phyloP scores from a whole-genome alignment of 768 basidiomycete species.

The Amanita pallidorosea region DNA sequence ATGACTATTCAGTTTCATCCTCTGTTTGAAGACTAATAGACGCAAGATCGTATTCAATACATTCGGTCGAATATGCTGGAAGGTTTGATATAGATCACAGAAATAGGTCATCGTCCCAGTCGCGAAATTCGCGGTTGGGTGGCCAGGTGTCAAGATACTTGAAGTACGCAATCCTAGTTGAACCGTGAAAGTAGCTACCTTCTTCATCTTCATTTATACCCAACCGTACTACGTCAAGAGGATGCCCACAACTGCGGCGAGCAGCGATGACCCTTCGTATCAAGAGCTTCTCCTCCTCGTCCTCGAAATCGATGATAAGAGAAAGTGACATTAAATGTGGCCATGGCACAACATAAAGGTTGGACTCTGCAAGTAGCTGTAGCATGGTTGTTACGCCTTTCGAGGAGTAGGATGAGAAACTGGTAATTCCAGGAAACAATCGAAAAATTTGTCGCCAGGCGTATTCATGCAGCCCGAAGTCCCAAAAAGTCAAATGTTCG shows the following conservation, averaged over 20 bases:
- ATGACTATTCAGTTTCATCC: conserved; percentile 31
- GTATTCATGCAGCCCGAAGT: conserved; percentile 23
- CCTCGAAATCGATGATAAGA: conserved; percentile 16
- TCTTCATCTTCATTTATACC: conserved; percentile 14
- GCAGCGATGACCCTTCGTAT: conserved; percentile 15
- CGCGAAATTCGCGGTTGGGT: conserved; percentile 12
- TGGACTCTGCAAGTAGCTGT: conserved; percentile 14
- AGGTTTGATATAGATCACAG: conserved; percentile 5
- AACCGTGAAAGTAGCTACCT: conserved; percentile 8
- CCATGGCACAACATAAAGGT: conserved; percentile 17
- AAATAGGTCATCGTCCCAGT: conserved; percentile 22
- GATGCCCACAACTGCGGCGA: conserved; percentile 15
- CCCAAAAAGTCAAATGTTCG: conserved; percentile 25
- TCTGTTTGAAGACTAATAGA: conserved; percentile 37
- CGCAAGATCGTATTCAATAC: neutral
- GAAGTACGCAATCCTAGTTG: conserved; percentile 16
- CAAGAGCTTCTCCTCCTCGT: conserved; percentile 14
- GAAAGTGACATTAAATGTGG: conserved; percentile 21
- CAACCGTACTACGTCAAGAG: conserved; percentile 20
- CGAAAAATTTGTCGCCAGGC: conserved; percentile 1
- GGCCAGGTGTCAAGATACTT: conserved; percentile 21
- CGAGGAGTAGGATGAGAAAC: conserved; percentile 19
- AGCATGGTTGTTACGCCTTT: conserved; percentile 16
- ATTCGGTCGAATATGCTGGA: neutral
- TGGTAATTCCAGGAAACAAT: conserved; percentile 16